Evolutionary conservation across 768 basidiomycete genomes (phyloP).

Genomic region (Termitomyces sp.): DNA sequence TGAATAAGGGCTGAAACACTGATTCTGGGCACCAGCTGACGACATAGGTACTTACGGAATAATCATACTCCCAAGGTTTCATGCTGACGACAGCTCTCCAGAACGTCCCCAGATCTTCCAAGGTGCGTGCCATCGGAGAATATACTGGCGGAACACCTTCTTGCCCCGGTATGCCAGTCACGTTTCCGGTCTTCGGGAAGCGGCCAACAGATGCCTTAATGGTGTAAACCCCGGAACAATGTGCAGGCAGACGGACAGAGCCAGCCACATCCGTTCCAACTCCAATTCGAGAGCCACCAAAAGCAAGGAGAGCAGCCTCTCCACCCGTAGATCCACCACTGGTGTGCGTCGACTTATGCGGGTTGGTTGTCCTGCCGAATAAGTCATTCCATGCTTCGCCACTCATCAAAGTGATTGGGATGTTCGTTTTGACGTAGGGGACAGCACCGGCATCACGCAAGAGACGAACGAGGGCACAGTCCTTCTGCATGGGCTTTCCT

Average conservation of each 20-base stretch:
- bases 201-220: constrained; percentile 50
- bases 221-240: constrained; percentile 61
- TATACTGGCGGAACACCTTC: constrained; percentile 54
- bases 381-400: constrained; percentile 55
- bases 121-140: constrained; percentile 58
- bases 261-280: constrained; percentile 72
- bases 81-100: constrained; percentile 59
- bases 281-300: constrained; percentile 57
- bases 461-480: constrained; percentile 49
- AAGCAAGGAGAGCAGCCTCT: constrained; percentile 60
- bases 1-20: constrained; percentile 5
- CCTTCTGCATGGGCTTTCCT: constrained; percentile 38
- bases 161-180: constrained; percentile 48
- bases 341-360: constrained; percentile 49
- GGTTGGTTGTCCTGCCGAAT: constrained; percentile 60
- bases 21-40: constrained; percentile 14
- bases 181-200: constrained; percentile 43
- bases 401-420: constrained; percentile 57
- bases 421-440: constrained; percentile 65
- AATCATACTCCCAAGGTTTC: constrained; percentile 66
- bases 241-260: constrained; percentile 61
- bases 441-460: constrained; percentile 61
- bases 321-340: constrained; percentile 72
- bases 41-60: constrained; percentile 29
- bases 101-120: constrained; percentile 60